Conservation (phyloP, 2,329 filamentous ascomycete species). For the Hirsutella minnesotensis region DNA sequence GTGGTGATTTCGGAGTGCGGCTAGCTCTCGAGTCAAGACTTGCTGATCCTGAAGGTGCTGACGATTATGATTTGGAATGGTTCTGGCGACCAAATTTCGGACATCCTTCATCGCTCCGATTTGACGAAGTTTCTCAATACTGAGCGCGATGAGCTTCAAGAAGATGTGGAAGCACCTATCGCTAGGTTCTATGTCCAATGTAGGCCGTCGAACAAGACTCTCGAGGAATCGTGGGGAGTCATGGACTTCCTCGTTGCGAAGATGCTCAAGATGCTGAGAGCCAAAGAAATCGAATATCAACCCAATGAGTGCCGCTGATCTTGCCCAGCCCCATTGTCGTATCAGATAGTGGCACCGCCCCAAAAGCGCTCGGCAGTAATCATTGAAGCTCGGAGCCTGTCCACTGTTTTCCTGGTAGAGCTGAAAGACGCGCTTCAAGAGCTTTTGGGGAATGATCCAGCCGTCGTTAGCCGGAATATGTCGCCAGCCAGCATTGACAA, state of each 20-base stretch:
- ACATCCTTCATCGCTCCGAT: constrained; percentile 43
- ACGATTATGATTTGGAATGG: constrained; percentile 54
- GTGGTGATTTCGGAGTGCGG: constrained; percentile 55
- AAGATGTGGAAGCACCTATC: constrained; percentile 59
- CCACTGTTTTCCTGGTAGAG: constrained; percentile 42
- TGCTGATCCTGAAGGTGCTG: constrained; percentile 52
- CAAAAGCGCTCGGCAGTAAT: constrained; percentile 48
- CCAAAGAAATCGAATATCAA: constrained; percentile 59
- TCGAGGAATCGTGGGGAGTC: constrained; percentile 51
- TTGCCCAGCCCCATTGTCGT: constrained; percentile 54
- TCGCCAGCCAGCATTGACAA: constrained; percentile 25
- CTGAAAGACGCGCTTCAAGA: constrained; percentile 45
- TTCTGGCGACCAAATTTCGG: constrained; percentile 47
- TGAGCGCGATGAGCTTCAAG: constrained; percentile 49
- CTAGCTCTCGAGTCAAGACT: constrained; percentile 48
- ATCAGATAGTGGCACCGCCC: constrained; percentile 52
- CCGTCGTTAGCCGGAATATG: constrained; percentile 32
- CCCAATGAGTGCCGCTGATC: constrained; percentile 43
- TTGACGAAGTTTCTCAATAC: constrained; percentile 38
- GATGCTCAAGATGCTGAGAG: constrained; percentile 45
- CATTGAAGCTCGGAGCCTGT: constrained; percentile 51
- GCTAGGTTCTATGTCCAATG: constrained; percentile 35
- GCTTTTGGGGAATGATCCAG: constrained; percentile 46
- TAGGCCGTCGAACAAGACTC: constrained; percentile 33
- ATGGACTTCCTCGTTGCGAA: constrained; percentile 53